These are phyloP conservation scores for Termitomyces eurrhizus DNA, from an alignment of 768 basidiomycete genomes.

Conservation along the genomic window DNA sequence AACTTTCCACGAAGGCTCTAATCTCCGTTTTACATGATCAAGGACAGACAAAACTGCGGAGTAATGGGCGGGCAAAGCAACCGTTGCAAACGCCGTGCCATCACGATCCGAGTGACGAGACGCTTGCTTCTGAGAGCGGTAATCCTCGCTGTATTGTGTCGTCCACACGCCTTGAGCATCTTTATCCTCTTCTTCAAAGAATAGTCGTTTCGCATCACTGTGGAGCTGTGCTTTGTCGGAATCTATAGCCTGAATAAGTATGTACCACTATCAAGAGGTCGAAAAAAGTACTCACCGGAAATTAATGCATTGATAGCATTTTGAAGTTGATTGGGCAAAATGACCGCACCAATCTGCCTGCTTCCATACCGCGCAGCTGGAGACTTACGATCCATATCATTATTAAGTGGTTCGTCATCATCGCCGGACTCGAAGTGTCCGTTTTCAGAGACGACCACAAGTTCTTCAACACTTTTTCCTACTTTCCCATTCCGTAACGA, in stretches of 20 bases:
- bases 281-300: conserved; percentile 40
- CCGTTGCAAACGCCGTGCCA: conserved; percentile 79
- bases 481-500: conserved; percentile 44
- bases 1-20: conserved; percentile 59
- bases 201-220: conserved; percentile 70
- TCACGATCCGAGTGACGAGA: conserved; percentile 61
- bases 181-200: conserved; percentile 34
- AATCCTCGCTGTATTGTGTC: conserved; percentile 46
- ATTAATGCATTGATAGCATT: conserved; percentile 65
- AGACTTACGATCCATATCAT: conserved; percentile 50
- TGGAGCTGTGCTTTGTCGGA: conserved; percentile 62
- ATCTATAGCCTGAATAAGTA: conserved; percentile 33
- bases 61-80: conserved; percentile 85
- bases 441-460: conserved; percentile 47
- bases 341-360: conserved; percentile 62
- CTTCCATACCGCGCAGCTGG: conserved; percentile 83
- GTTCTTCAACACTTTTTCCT: conserved; percentile 37
- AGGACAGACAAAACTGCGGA: conserved; percentile 77
- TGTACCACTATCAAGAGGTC: not conserved
- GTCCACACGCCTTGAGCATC: conserved; percentile 45
- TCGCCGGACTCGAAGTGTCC: conserved; percentile 29
- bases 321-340: conserved; percentile 70
- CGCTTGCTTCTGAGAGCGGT: conserved; percentile 58
- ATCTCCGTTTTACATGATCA: conserved; percentile 55
- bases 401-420: conserved; percentile 26